Evolutionary conservation across 805 yeast genomes (phyloP).

Genomic region (Metschnikowia noctiluminum): DNA sequence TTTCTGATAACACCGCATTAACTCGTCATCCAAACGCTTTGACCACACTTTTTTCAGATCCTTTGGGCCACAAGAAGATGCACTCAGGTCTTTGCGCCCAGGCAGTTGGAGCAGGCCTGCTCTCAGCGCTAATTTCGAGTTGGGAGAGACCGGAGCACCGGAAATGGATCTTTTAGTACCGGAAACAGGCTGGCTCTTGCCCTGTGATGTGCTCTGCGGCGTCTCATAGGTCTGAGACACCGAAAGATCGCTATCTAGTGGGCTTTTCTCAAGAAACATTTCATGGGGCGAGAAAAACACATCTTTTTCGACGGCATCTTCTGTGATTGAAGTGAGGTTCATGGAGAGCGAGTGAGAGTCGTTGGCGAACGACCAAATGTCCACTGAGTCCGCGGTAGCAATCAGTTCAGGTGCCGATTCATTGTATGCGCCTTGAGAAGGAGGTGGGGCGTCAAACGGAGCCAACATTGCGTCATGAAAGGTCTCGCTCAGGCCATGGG

Average conservation of each 20-base stretch:
- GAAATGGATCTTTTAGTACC: conserved; percentile 7
- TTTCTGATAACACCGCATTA: conserved; percentile 34
- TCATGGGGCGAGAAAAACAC: conserved; percentile 35
- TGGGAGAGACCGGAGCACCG: conserved; percentile 28
- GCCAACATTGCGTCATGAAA: conserved; percentile 1
- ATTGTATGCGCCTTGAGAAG: not conserved
- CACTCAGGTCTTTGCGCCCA: not conserved
- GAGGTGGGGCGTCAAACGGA: not conserved
- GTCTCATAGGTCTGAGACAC: not conserved
- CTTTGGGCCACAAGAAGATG: not conserved
- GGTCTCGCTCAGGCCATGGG: not conserved
- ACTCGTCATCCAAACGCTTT: conserved; percentile 32
- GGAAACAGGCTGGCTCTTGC: not conserved
- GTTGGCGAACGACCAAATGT: conserved; percentile 31
- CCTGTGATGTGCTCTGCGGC: not conserved
- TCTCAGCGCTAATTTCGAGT: conserved; percentile 34
- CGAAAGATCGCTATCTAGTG: conserved; percentile 2
- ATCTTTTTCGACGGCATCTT: conserved; percentile 19
- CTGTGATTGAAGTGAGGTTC: conserved; percentile 26
- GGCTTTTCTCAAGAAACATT: conserved; percentile 12
- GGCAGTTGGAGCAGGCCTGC: conserved; percentile 33
- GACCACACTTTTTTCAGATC: conserved; percentile 30
- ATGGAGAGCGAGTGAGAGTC: conserved; percentile 18
- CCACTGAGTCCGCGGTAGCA: conserved; percentile 18
- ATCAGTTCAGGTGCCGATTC: conserved; percentile 15